Evolutionary conservation across 1,284 basidiomycete genomes (phyloP).

Genomic region (Pseudozyma sp.): DNA sequence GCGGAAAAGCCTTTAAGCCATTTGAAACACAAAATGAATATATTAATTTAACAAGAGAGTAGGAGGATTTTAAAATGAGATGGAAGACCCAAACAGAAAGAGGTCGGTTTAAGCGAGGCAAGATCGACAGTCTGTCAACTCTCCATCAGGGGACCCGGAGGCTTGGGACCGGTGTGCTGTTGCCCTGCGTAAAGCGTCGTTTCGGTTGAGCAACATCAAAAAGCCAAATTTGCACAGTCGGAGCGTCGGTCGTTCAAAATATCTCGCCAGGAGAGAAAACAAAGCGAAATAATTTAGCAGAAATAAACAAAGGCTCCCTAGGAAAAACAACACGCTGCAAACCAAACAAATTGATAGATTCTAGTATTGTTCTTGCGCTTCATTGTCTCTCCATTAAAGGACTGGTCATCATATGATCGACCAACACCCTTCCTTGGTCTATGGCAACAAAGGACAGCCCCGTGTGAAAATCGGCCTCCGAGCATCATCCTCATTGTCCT

Average conservation of each 20-base stretch:
- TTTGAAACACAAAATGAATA: background rate
- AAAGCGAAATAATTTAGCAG: background rate
- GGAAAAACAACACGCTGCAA: background rate
- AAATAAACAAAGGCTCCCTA: background rate
- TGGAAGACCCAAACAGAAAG: background rate
- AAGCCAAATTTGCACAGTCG: conserved; percentile 3
- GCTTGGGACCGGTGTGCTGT: conserved; percentile 8
- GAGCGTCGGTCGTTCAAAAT: conserved; percentile 9
- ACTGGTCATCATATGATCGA: too few relatives aligned
- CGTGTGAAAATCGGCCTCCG: too few relatives aligned
- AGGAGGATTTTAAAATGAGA: too few relatives aligned
- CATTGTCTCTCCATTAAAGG: too few relatives aligned
- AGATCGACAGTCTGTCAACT: conserved; percentile 47
- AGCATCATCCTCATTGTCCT: too few relatives aligned
- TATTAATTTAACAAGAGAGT: too few relatives aligned
- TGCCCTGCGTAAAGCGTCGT: background rate
- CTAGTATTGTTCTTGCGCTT: too few relatives aligned
- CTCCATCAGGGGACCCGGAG: conserved; percentile 4
- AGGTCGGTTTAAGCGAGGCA: conserved; percentile 16
- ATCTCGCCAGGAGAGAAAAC: background rate
- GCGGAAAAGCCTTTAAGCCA: too few relatives aligned
- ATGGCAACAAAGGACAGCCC: too few relatives aligned
- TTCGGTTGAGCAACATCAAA: background rate
- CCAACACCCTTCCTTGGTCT: too few relatives aligned
- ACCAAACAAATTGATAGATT: too few relatives aligned